Conservation (phyloP, 148 eudicot species). For the Camellia granthamiana region DNA sequence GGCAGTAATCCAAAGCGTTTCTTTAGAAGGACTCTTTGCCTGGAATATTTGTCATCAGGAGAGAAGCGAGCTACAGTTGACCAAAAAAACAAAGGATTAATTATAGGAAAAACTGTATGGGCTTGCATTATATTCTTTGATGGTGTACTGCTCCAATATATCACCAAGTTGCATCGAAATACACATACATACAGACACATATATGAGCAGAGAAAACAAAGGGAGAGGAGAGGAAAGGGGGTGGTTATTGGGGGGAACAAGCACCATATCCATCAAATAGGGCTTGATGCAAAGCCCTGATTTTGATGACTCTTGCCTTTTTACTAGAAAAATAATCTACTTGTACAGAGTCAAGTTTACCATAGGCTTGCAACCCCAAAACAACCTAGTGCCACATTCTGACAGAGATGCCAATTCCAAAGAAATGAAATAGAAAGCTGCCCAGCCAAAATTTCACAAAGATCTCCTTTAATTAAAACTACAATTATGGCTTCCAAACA, state of each 20-base stretch:
- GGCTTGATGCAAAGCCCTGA: neutral
- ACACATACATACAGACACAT: neutral
- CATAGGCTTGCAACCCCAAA: neutral
- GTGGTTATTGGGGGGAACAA: neutral
- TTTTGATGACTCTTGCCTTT: neutral
- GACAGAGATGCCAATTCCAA: neutral
- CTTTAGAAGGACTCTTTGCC: constrained; percentile 86
- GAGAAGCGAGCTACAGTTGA: constrained; percentile 82
- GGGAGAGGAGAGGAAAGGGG: neutral
- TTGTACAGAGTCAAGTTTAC: neutral
- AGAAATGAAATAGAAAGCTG: neutral
- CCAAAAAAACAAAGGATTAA: neutral
- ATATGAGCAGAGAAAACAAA: neutral
- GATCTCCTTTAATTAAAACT: neutral
- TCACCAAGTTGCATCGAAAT: neutral
- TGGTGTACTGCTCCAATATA: neutral
- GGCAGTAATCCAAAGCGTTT: constrained; percentile 91
- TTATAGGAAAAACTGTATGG: neutral
- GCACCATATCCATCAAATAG: neutral
- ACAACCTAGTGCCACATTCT: neutral
- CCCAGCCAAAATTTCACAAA: neutral
- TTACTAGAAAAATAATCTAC: neutral
- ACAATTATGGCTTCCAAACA: neutral
- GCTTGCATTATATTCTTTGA: neutral
- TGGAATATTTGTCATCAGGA: constrained; percentile 90